Base-by-base conservation (phyloP, 345 rosid genomes). In the Lenwebbia sp. region DNA sequence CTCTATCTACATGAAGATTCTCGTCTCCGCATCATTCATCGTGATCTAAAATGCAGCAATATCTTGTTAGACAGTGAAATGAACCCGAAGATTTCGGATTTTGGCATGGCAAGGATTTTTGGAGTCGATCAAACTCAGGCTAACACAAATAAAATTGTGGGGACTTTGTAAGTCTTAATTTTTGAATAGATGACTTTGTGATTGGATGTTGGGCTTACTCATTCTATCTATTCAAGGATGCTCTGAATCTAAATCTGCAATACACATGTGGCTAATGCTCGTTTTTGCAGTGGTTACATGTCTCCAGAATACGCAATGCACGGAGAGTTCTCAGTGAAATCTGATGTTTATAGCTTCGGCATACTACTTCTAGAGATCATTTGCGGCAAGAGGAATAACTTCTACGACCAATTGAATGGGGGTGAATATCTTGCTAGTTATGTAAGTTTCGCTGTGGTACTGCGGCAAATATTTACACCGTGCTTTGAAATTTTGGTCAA, bases 401-500 rank as follows among this genome's bases (percentile, higher is more conserved):
- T 3, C 13, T 23, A 83, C 84, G 82, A 89, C 28, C n/a, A 86
- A 41, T 5, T n/a, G 3, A 41, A 74, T 2, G 11, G 28, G 3
- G 50, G 11, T 3, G 15, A 54, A 1, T 89, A 30, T 83, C 49
- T 47, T 82, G 82, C 40, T 78, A 88, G 54, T 51, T 44, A 60
- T 65, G 86, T 65, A 30, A 84, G 58, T 60, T 56, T 22, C 26
- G 3, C 30, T 28, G 1, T 26, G 23, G 14, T 26, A 11, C 30
- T 22, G 4, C 0, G 7, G 25, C 3, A 50, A 50, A 50, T 50
- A 12, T 50, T 10, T 50, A 25, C 62, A 56, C 0, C 12, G 6
- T 1, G 10, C 13, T 47, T 1, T 25, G 0, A 1, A 9, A 23
- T 3, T 84, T 3, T 26, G 3, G 60, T 25, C 1, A 6, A 58